Conservation (phyloP, 352 stramenopile species). For the Phytopythium boreale region DNA sequence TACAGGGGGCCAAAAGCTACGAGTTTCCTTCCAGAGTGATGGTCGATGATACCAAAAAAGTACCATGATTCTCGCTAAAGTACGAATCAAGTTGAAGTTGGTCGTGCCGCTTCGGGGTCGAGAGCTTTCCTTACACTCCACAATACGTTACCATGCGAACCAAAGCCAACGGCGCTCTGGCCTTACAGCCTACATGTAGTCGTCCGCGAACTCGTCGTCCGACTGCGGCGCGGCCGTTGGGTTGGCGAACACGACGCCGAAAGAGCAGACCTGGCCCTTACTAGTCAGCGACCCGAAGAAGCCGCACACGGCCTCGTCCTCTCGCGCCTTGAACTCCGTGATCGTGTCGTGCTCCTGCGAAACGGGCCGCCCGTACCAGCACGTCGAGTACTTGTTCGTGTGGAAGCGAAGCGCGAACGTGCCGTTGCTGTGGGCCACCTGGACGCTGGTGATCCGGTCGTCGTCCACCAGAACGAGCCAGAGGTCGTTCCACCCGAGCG, state of each 20-base stretch:
- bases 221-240: background rate
- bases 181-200: background rate
- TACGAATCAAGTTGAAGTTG: conserved; percentile 10
- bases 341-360: background rate
- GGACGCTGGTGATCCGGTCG: background rate
- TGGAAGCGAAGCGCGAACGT: conserved; percentile 3
- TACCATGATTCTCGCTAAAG: background rate
- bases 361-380: background rate
- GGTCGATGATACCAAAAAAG: conserved; percentile 3
- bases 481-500: conserved; percentile 3
- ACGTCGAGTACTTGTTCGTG: background rate
- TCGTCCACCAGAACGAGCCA: background rate
- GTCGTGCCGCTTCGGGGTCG: background rate
- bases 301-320: conserved; percentile 2
- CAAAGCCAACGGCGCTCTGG: too few relatives aligned
- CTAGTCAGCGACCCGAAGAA: conserved; percentile 9
- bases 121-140: too few relatives aligned
- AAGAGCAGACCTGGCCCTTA: conserved; percentile 5
- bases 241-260: conserved; percentile 6
- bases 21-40: background rate
- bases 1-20: background rate
- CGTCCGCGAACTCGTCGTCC: background rate
- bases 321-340: background rate
- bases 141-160: too few relatives aligned
- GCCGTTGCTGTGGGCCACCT: conserved; percentile 4